Evolutionary conservation across 1,284 basidiomycete genomes (phyloP).

Genomic region (Takashimella tepidaria): DNA sequence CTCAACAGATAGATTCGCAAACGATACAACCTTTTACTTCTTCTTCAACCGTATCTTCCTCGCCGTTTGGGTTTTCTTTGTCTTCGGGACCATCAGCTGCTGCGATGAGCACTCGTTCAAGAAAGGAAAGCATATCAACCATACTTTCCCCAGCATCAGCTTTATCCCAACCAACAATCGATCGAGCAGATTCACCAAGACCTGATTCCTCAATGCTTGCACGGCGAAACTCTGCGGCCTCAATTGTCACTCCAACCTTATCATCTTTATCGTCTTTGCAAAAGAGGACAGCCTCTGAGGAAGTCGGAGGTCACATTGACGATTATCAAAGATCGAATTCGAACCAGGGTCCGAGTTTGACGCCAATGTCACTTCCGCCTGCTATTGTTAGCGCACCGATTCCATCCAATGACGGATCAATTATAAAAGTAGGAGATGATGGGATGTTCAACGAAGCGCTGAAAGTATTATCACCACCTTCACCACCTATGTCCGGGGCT

Average conservation of each 20-base stretch:
- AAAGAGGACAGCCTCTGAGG: not conserved
- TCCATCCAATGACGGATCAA: not conserved
- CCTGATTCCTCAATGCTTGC: not conserved
- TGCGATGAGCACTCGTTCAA: not conserved
- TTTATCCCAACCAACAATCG: not conserved
- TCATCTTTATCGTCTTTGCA: slow-evolving; percentile 3
- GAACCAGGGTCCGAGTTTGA: too few relatives aligned
- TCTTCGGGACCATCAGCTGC: too few relatives aligned
- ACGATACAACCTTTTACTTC: not conserved
- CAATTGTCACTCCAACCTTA: slow-evolving; percentile 5
- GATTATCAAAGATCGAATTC: slow-evolving; percentile 5
- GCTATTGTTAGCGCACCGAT: slow-evolving; percentile 5
- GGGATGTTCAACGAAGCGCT: not conserved
- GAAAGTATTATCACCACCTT: not conserved
- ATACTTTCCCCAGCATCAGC: not conserved
- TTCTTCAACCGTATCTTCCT: too few relatives aligned
- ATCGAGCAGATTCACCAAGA: not conserved
- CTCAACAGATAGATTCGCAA: not conserved
- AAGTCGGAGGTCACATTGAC: not conserved
- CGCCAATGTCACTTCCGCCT: slow-evolving; percentile 19
- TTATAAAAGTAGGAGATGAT: not conserved
- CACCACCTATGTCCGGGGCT: too few relatives aligned
- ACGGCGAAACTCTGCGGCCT: not conserved
- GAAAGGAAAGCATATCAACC: not conserved
- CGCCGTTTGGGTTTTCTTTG: too few relatives aligned